These are phyloP conservation scores for Tanacetum coccineum DNA, from an alignment of 129 eudicot species.

Conservation along the genomic window DNA sequence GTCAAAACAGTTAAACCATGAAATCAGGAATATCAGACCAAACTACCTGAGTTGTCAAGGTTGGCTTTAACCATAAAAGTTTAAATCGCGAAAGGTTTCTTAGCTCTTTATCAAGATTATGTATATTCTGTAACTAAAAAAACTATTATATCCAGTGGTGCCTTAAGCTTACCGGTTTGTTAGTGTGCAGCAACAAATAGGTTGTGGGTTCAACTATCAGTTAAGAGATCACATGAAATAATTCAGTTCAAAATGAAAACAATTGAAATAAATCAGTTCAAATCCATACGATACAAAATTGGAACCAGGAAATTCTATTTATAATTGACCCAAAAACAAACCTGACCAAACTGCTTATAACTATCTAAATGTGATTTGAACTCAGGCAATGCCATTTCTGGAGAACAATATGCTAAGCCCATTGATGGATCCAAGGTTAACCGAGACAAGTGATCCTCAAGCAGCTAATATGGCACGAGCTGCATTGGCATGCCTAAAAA, in stretches of 20 bases:
- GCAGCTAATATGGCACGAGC: conserved; percentile 42
- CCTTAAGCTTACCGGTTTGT: no score
- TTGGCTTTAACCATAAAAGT: no score
- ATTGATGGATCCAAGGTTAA: conserved; percentile 38
- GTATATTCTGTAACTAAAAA: no score
- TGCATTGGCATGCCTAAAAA: conserved; percentile 42
- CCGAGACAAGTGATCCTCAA: conserved; percentile 16
- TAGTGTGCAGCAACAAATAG: no score
- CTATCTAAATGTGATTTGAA: conserved; percentile 10
- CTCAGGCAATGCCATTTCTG: conserved; percentile 43
- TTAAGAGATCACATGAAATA: no score
- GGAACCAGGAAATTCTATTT: background rate
- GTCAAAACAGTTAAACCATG: background rate
- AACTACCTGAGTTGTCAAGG: background rate
- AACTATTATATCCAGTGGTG: no score
- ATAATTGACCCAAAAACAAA: background rate
- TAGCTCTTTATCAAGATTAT: no score
- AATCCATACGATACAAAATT: background rate
- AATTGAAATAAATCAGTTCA: background rate
- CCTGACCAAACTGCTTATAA: background rate
- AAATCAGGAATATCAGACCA: background rate
- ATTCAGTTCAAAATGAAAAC: no score
- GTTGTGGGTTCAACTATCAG: no score
- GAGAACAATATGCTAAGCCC: conserved; percentile 33
- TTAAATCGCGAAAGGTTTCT: no score